Evolutionary conservation across 441 rosid species (phyloP).

Genomic region (Rhodomyrtus psidioides): DNA sequence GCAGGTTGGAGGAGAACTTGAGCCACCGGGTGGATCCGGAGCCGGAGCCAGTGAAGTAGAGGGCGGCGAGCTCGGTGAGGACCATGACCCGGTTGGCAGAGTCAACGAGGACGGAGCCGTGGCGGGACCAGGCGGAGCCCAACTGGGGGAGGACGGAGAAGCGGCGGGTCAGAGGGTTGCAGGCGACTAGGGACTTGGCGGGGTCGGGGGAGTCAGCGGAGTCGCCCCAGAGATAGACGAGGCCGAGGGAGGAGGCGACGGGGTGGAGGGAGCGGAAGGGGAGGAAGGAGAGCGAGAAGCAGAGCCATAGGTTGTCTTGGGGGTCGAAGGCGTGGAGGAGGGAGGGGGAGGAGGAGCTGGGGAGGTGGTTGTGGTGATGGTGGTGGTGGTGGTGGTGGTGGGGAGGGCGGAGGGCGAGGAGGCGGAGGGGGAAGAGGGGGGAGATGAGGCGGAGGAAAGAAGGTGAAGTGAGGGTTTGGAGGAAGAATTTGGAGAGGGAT

Average conservation of each 20-base stretch:
- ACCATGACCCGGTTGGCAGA: slow-evolving; percentile 62
- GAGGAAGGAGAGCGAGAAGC: slow-evolving; percentile 55
- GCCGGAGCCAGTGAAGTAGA: slow-evolving; percentile 35
- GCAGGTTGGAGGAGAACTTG: slow-evolving; percentile 71
- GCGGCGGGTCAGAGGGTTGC: slow-evolving; percentile 71
- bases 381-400: slow-evolving; percentile 37
- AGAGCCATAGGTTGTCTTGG: slow-evolving; percentile 42
- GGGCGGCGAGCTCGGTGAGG: slow-evolving; percentile 61
- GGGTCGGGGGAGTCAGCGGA: slow-evolving; percentile 35
- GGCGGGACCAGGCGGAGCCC: slow-evolving; percentile 88
- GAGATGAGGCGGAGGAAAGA: slow-evolving; percentile 46
- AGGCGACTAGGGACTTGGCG: slow-evolving; percentile 56
- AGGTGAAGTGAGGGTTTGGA: slow-evolving; percentile 49
- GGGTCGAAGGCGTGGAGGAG: slow-evolving; percentile 63
- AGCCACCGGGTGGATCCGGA: slow-evolving; percentile 31
- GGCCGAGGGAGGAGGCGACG: slow-evolving; percentile 60
- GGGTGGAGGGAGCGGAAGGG: slow-evolving; percentile 60
- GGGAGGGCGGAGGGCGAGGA: slow-evolving; percentile 58
- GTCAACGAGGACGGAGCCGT: slow-evolving; percentile 73
- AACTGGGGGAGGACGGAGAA: slow-evolving; percentile 64
- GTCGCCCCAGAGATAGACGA: slow-evolving; percentile 71
- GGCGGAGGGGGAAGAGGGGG: slow-evolving; percentile 42
- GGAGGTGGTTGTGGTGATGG: slow-evolving; percentile 4
- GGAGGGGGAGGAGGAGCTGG: slow-evolving; percentile 9
- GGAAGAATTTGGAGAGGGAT: slow-evolving; percentile 58